Evolutionary conservation across 2,329 filamentous ascomycete genomes (phyloP), one percentile per base, ranked within the genome.

Genomic region (Arthrocladium fulminans): DNA sequence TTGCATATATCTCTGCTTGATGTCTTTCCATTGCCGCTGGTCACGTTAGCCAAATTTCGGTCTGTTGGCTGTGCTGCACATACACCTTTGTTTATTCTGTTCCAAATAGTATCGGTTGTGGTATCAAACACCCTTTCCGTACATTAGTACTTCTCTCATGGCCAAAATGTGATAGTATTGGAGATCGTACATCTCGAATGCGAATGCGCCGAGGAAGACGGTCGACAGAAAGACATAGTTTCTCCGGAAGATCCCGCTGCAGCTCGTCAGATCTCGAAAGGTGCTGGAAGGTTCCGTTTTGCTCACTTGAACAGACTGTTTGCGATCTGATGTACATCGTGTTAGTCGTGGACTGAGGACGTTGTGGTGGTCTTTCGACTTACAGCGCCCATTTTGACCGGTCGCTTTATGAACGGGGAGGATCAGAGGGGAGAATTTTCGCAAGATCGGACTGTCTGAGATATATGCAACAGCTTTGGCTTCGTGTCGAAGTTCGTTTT

Each of bases 21-120:
- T 96, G 69, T 98, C 92, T 80, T 96, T 96, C 92, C 92, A 97
- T 94, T 96, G 90, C 65, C 90, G 88, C 90, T 97, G 65, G 60
- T 51, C 9, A 13, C 45, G 51, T 46, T 50, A 41, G 49, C 34
- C 30, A 20, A 8, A 32, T 25, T 29, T 12, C 13, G 19, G 34
- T 35, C 37, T 41, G 12, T 13, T 15, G 45, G 34, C 40, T n/a
- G n/a, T 22, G 10, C 15, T n/a, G 45, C 20, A 83, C 86, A 65
- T 87, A 96, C 90, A 63, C 92, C 92, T 63, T 77, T 79, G 81
- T 98, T 98, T 67, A 89, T 71, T 67, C 71, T 77, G 69, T 98
- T 88, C 92, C 92, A 98, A 67, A 96, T 42, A 30, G 47, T 25
- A 72, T 94, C 85, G 70, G 90, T 85, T 62, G 73, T 71, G 51